Conservation (phyloP, 441 rosid species). For the Aquilaria agallochum region DNA sequence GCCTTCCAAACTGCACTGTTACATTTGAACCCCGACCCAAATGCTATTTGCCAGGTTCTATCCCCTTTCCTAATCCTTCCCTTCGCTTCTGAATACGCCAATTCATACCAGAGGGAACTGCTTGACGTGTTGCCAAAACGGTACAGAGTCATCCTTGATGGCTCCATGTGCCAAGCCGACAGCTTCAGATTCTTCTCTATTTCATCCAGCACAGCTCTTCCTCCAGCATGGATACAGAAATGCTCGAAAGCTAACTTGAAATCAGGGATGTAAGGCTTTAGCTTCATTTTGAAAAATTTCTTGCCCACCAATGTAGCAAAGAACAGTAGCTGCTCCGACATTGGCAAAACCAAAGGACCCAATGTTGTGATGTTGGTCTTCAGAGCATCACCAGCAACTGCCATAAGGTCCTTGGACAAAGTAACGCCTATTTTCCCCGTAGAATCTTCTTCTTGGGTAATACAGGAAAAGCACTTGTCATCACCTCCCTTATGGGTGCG, state of each 20-base stretch:
- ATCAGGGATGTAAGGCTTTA: conserved; percentile 35
- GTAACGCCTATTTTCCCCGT: conserved; percentile 30
- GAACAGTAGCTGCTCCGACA: conserved; percentile 39
- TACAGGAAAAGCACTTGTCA: conserved; percentile 51
- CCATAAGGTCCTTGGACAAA: conserved; percentile 36
- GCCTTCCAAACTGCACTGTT: conserved; percentile 52
- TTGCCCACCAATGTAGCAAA: conserved; percentile 30
- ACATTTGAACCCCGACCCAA: conserved; percentile 37
- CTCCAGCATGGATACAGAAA: conserved; percentile 34
- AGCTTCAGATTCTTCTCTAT: conserved; percentile 38
- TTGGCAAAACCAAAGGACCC: conserved; percentile 37
- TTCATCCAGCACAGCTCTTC: conserved; percentile 38
- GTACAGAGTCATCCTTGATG: conserved; percentile 50
- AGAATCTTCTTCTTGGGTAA: conserved; percentile 52
- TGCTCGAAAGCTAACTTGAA: conserved; percentile 27
- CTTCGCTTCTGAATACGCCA: conserved; percentile 36
- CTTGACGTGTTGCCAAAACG: conserved; percentile 57
- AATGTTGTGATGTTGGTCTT: conserved; percentile 38
- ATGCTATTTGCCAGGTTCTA: conserved; percentile 40
- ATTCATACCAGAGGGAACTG: conserved; percentile 38
- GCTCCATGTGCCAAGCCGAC: conserved; percentile 57
- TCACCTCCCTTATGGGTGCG: conserved; percentile 56
- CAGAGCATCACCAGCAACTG: conserved; percentile 38
- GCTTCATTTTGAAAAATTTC: conserved; percentile 34
- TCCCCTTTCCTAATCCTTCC: conserved; percentile 44